These are phyloP conservation scores for Podospora sp. DNA, from an alignment of 495 filamentous ascomycete species.

Conservation along the genomic window DNA sequence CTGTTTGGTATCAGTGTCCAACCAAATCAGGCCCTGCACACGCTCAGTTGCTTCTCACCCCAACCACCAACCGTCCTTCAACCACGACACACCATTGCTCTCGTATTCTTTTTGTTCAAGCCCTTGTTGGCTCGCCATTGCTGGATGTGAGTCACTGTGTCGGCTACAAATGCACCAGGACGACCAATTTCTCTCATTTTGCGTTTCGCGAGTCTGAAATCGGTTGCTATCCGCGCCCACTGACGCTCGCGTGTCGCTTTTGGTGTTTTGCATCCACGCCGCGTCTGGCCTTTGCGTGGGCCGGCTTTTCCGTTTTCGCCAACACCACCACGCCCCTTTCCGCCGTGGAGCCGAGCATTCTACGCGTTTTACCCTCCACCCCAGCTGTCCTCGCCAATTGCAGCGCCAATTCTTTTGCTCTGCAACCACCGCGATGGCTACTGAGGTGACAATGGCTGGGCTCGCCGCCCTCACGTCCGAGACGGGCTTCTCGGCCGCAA, in stretches of 20 bases:
- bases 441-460: conserved; percentile 25
- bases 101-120: background rate
- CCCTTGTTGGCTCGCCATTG: background rate
- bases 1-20: background rate
- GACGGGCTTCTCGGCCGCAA: conserved; percentile 38
- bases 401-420: background rate
- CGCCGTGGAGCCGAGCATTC: conserved; percentile 10
- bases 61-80: background rate
- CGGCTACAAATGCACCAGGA: background rate
- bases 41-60: background rate
- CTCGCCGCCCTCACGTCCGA: conserved; percentile 29
- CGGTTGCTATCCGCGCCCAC: background rate
- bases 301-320: conserved; percentile 11
- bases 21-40: no score
- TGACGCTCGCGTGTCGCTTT: conserved; percentile 4
- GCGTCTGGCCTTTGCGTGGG: conserved; percentile 10
- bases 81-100: background rate
- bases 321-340: background rate
- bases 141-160: background rate
- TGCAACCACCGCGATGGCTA: conserved; percentile 22
- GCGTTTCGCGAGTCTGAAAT: background rate
- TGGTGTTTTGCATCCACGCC: conserved; percentile 12
- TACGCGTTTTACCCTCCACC: conserved; percentile 4
- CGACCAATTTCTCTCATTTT: conserved; percentile 6
- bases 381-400: conserved; percentile 1